phyloP scores from a whole-genome alignment of 148 eudicot genomes.

The Suaeda aralocaspica region DNA sequence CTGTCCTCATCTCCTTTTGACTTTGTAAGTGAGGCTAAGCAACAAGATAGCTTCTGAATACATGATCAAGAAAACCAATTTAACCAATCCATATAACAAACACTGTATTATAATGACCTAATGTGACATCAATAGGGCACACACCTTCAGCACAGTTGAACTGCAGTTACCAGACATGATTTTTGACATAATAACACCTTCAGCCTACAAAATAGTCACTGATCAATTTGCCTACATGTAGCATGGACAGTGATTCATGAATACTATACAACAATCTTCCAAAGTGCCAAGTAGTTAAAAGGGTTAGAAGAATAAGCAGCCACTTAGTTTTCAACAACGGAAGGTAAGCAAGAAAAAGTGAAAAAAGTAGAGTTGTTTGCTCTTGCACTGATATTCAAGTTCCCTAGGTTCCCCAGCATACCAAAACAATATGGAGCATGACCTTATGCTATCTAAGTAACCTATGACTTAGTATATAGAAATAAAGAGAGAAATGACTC shows the following conservation, averaged over 20 bases:
- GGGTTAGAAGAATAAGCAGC: not conserved
- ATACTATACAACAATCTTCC: not conserved
- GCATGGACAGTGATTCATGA: conserved; percentile 9
- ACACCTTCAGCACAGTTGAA: conserved; percentile 50
- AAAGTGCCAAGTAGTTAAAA: not conserved
- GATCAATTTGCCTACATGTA: conserved; percentile 23
- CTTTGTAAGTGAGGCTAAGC: conserved; percentile 82
- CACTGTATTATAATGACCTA: not conserved
- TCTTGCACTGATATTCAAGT: not conserved
- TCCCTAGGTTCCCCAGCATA: not conserved
- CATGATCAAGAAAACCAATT: conserved; percentile 3
- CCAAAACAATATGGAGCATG: not conserved
- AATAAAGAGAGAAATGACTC: not conserved
- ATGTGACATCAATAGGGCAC: conserved; percentile 14
- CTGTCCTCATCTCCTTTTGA: conserved; percentile 80
- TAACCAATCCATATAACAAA: not conserved
- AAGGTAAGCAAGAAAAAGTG: not conserved
- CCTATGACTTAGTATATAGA: not conserved
- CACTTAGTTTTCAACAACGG: not conserved
- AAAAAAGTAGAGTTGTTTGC: not conserved
- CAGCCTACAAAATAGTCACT: conserved; percentile 51
- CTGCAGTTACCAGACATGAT: conserved; percentile 59
- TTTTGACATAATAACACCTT: conserved; percentile 67
- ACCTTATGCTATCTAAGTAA: not conserved
- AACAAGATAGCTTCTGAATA: conserved; percentile 67